Evolutionary conservation across 2,329 filamentous ascomycete species (phyloP).

Genomic region (Penicillium concentricum): DNA sequence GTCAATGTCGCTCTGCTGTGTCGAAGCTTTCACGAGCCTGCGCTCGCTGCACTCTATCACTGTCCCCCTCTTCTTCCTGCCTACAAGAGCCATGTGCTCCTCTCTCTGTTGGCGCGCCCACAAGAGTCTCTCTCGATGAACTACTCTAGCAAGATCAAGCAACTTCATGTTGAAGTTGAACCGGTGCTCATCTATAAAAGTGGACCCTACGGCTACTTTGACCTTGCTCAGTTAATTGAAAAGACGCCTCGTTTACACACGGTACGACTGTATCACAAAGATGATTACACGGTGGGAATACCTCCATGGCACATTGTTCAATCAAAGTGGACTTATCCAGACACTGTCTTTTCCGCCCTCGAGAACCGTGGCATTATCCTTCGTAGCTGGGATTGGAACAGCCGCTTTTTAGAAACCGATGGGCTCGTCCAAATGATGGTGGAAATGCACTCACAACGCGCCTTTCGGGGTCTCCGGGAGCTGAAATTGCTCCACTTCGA

Average conservation of each 20-base stretch:
- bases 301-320: constrained; percentile 28
- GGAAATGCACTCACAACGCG: constrained; percentile 51
- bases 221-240: constrained; percentile 59
- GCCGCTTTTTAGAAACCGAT: constrained; percentile 43
- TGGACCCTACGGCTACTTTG: constrained; percentile 55
- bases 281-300: constrained; percentile 52
- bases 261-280: constrained; percentile 69
- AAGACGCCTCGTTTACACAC: constrained; percentile 66
- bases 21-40: constrained; percentile 67
- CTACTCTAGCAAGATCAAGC: constrained; percentile 69
- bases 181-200: constrained; percentile 55
- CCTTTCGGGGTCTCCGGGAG: constrained; percentile 50
- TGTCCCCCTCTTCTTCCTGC: constrained; percentile 63
- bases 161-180: constrained; percentile 67
- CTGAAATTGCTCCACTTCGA: constrained; percentile 40
- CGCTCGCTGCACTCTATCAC: constrained; percentile 69
- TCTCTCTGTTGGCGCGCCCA: constrained; percentile 57
- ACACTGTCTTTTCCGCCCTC: constrained; percentile 64
- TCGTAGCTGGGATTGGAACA: constrained; percentile 58
- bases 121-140: constrained; percentile 54
- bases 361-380: constrained; percentile 49
- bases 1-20: constrained; percentile 63
- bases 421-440: constrained; percentile 50
- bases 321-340: constrained; percentile 67
- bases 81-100: constrained; percentile 49